Percentiles rank a stretch among this genome's conserved stretches.
Conservation (phyloP, 441 rosid species). For the Pelargonium cotyledonis region DNA sequence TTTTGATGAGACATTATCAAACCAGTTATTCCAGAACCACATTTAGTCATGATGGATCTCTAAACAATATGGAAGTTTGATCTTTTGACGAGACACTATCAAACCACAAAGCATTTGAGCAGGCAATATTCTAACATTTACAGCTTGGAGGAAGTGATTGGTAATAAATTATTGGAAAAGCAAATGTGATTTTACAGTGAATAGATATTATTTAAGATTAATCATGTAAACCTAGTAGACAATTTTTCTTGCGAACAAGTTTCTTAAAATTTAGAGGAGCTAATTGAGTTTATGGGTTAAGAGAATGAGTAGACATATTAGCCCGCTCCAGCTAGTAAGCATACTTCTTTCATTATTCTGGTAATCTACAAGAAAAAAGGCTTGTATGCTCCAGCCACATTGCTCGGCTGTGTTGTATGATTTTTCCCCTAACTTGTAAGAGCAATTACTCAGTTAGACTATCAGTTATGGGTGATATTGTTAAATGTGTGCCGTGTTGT, state of each 20-base stretch:
- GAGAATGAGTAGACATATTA: neutral
- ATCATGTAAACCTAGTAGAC: neutral
- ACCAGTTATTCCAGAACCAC: neutral
- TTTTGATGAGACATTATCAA: neutral
- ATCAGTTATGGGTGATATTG: neutral
- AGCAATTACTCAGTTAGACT: neutral
- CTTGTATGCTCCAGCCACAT: neutral
- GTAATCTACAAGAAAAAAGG: neutral
- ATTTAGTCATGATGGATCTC: neutral
- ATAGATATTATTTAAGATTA: conserved; percentile 1
- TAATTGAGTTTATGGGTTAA: neutral
- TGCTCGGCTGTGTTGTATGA: neutral
- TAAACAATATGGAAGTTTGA: no score
- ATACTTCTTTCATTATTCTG: neutral
- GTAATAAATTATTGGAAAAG: conserved; percentile 7
- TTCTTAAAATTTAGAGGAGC: neutral
- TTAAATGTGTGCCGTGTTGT: neutral
- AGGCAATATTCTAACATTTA: conserved; percentile 7
- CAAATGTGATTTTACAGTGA: neutral
- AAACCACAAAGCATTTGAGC: neutral
- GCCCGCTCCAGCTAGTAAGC: neutral
- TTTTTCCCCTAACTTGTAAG: neutral
- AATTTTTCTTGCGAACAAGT: conserved; percentile 1
- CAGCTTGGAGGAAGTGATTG: conserved; percentile 7
- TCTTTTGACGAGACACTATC: conserved; percentile 4